Percentiles rank a stretch among this genome's conserved stretches.
These are phyloP conservation scores for Fusarium keratoplasticum DNA, from an alignment of 2,329 filamentous ascomycete genomes.

Conservation along the genomic window DNA sequence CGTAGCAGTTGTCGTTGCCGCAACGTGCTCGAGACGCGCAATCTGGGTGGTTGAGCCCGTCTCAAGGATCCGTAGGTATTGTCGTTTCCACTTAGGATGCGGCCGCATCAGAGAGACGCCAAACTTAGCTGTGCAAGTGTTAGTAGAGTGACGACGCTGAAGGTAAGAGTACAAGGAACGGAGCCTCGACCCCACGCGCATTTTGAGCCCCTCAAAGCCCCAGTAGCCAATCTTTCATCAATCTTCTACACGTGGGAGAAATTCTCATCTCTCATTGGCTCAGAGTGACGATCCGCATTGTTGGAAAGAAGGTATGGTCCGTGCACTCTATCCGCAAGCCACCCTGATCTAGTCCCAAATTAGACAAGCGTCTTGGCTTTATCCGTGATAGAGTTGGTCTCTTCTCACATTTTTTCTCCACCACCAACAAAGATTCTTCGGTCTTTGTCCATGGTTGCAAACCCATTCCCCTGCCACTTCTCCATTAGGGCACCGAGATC, in stretches of 20 bases:
- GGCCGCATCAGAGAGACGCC: neutral
- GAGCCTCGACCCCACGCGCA: neutral
- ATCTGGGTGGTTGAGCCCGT: slow-evolving; percentile 10
- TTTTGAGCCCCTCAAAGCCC: neutral
- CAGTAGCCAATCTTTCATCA: slow-evolving; percentile 40
- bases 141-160: neutral
- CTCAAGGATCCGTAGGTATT: neutral
- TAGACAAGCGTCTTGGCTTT: slow-evolving; percentile 31
- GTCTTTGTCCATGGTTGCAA: slow-evolving; percentile 1
- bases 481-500: slow-evolving; percentile 23
- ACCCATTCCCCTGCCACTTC: neutral
- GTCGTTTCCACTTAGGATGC: neutral
- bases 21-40: slow-evolving; percentile 22
- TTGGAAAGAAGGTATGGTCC: slow-evolving; percentile 1
- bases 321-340: slow-evolving; percentile 16
- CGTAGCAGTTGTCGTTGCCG: neutral
- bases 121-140: neutral
- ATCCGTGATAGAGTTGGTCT: slow-evolving; percentile 39
- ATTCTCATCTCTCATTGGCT: slow-evolving; percentile 15
- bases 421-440: neutral
- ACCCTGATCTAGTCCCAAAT: slow-evolving; percentile 6
- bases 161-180: neutral
- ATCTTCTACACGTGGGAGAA: slow-evolving; percentile 34
- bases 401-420: neutral
- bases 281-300: neutral